Evolutionary conservation across 1,284 basidiomycete genomes (phyloP), one percentile per base, ranked within the genome.

Genomic region (Papiliotrema laurentii): DNA sequence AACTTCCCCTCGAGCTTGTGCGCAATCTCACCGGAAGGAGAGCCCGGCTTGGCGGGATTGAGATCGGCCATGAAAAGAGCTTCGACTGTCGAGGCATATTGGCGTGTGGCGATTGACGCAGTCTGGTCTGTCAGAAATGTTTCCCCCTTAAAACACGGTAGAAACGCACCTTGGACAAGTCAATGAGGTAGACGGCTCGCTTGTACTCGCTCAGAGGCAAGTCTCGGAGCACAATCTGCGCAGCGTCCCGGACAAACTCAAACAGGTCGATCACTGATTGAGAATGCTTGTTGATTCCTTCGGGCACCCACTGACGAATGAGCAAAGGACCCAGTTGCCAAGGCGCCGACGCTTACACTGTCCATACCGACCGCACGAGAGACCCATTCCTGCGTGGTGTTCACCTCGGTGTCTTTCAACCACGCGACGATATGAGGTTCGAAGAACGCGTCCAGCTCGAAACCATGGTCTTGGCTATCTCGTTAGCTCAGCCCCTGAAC

Each of bases 181-280:
- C 73, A 44, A 71, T 68, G n/a, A 73, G 55, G 53, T 69, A 73
- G 10, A 69, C 53, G 1, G 71, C 69, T n/a, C 71, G 65, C 45
- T 65, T 68, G 55, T 71, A 69, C 51, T 72, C 69, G 30, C 61
- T 55, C 25, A 75, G 49, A 1, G 71, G 71, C 25, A 73, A 53
- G 31, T 70, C 66, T 9, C 61, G 61, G 5, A 69, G 50, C 13
- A 75, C 62, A 19, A 68, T 61, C 19, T 61, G 54, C 2, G 60
- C 58, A 6, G 69, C 59, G 11, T 45, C 60, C n/a, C 69, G 56
- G 37, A 75, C 66, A 43, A 72, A 71, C 19, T 70, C 69, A 51
- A 75, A 73, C 3, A 75, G 56, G 53, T 73, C 71, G 42, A 69
- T 59, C 27, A 73, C 71, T 2, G 68, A 70, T 50, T 74, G 70